Base-by-base conservation (phyloP, 495 filamentous ascomycete species). In the Clavariopsis aquatica region DNA sequence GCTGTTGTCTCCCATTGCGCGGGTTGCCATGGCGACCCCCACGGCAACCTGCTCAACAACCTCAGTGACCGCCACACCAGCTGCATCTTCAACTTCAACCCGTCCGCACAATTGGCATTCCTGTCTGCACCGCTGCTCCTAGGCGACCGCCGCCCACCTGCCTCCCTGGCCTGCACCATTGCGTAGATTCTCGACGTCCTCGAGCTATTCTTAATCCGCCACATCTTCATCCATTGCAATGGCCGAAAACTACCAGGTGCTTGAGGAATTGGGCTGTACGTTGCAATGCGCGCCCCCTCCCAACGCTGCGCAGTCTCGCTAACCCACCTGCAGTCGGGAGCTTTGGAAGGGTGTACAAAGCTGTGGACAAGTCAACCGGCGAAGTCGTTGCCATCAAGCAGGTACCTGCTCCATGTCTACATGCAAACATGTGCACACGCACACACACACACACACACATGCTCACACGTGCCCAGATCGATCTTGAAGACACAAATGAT, bases 311-410 rank as follows among this genome's bases (percentile, higher is more conserved):
- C 38, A 36, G 45, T 63, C 26, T 29, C 34, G 41, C 46, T 62
- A 22, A 65, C 24, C 20, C n/a, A 34, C 20, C 17, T 13, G 23
- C 67, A 78, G 92, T 93, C 74, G 93, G 93, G 45, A 97, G 93
- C 76, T 97, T 98, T 76, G 94, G 94, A 53, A 86, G 89, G 24
- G 94, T 98, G 22, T 98, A 96, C 82, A 98, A 98, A 78, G 94
- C 87, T 26, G 90, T 95, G 73, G 91, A 95, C 71, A 87, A 85
- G 67, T 76, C 84, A 10, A 95, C 91, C 9, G 92, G 92, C 45
- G 90, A 96, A 69, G 86, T 92, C 43, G 92, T 96, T 53, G 93
- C 92, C 6, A 90, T 96, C 72, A 96, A 96, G 74, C 90, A 92
- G 81, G 90, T 91, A 79, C 46, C 53, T 19, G 13, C 28, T 52